These are phyloP conservation scores for Fusarium sp. DNA, from an alignment of 2,329 filamentous ascomycete genomes.

Conservation along the genomic window DNA sequence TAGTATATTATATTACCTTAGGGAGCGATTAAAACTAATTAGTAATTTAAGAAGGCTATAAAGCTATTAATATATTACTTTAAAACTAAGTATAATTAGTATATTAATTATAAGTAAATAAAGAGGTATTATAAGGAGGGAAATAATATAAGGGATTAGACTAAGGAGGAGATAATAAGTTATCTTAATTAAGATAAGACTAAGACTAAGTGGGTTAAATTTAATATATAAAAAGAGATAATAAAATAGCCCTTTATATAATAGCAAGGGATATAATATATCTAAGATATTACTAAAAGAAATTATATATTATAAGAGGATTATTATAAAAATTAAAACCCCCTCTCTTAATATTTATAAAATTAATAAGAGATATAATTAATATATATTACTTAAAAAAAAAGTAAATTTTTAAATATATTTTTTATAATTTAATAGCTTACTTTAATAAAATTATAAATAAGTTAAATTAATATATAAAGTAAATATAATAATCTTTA, in stretches of 20 bases:
- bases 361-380: background rate
- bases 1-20: background rate
- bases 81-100: constrained; percentile 5
- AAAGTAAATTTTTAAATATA: background rate
- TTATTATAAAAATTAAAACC: background rate
- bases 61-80: background rate
- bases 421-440: no score
- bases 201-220: background rate
- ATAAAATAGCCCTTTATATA: background rate
- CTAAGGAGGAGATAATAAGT: background rate
- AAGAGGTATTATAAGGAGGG: background rate
- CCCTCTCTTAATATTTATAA: background rate
- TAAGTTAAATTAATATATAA: background rate
- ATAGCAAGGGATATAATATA: background rate
- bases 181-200: constrained; percentile 10
- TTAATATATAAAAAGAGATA: background rate
- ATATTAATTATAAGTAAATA: constrained; percentile 9
- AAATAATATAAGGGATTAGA: background rate
- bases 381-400: background rate
- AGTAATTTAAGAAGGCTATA: constrained; percentile 4
- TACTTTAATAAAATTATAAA: background rate
- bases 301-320: background rate
- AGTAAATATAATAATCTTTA: background rate
- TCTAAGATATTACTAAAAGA: background rate
- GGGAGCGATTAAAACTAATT: background rate